These are phyloP conservation scores for Salix koriyanagi DNA, from an alignment of 345 rosid genomes.

Conservation along the genomic window DNA sequence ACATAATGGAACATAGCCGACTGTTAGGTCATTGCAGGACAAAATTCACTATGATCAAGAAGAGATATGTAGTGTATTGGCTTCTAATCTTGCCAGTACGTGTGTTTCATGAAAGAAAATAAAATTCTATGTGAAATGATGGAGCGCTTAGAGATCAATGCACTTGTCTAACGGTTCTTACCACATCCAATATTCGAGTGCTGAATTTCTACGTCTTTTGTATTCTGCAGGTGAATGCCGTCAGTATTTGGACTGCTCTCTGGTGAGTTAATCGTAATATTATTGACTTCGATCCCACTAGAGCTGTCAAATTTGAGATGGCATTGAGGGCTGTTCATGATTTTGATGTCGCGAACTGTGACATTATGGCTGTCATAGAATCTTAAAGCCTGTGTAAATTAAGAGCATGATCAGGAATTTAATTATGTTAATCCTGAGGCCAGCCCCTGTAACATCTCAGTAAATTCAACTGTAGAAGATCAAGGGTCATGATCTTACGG, in stretches of 20 bases:
- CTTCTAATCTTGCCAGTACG: not conserved
- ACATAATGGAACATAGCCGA: not conserved
- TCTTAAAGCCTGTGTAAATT: slow-evolving; percentile 53
- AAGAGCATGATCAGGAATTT: not conserved
- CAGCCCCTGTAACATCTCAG: too few relatives aligned
- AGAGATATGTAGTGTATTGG: too few relatives aligned
- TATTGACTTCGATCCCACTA: slow-evolving; percentile 48
- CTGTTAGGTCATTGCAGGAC: not conserved
- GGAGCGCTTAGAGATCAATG: not conserved
- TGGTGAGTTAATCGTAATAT: slow-evolving; percentile 68
- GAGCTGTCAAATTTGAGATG: slow-evolving; percentile 85
- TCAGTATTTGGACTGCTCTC: slow-evolving; percentile 76
- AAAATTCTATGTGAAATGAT: not conserved
- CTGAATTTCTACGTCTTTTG: slow-evolving; percentile 67
- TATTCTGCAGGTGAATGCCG: slow-evolving; percentile 85
- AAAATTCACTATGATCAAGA: not conserved
- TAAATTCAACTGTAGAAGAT: not conserved
- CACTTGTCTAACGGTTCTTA: slow-evolving; percentile 17
- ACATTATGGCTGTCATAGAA: slow-evolving; percentile 67
- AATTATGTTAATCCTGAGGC: not conserved
- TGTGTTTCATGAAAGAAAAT: not conserved
- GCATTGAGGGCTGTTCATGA: slow-evolving; percentile 71
- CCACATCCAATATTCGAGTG: slow-evolving; percentile 71
- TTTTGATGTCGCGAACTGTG: slow-evolving; percentile 64
- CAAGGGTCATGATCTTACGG: slow-evolving; percentile 37